These are phyloP conservation scores for Setaria italica DNA, from an alignment of 202 grass and related monocot genomes.

Conservation along the genomic window DNA sequence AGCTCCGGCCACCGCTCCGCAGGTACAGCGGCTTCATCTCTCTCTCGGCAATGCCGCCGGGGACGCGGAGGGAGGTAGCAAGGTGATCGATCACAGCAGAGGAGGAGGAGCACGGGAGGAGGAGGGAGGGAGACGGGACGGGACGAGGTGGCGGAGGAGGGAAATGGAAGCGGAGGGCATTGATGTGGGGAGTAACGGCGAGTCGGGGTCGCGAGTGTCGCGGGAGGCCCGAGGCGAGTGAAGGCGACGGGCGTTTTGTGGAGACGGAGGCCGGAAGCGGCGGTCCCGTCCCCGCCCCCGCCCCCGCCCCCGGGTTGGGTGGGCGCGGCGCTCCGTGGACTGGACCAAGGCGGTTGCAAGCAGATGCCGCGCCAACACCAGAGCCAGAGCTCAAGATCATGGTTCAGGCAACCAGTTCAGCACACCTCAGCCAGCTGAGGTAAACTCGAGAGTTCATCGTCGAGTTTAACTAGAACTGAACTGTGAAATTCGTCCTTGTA, in stretches of 20 bases:
- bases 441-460: neutral
- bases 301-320: neutral
- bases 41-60: neutral
- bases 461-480: neutral
- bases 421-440: no score
- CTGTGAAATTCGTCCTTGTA: neutral
- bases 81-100: neutral
- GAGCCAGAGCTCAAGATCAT: neutral
- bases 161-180: neutral
- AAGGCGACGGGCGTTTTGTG: conserved; percentile 47
- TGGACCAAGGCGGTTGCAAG: neutral
- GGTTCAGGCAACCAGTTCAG: no score
- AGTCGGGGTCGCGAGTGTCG: neutral
- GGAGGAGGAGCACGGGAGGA: neutral
- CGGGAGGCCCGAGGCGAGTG: conserved; percentile 23
- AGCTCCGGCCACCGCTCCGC: conserved; percentile 51
- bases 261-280: neutral
- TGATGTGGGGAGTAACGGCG: conserved; percentile 41
- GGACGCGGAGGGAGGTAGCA: neutral
- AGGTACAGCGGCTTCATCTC: conserved; percentile 59
- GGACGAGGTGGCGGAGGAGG: conserved; percentile 6
- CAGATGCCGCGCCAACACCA: neutral
- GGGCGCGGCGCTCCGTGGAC: conserved; percentile 30
- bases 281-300: neutral
- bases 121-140: neutral